Percentiles rank a stretch among this genome's conserved stretches.
Conservation (phyloP, 176 grass and related monocot species). For the Lolium multiflorum region DNA sequence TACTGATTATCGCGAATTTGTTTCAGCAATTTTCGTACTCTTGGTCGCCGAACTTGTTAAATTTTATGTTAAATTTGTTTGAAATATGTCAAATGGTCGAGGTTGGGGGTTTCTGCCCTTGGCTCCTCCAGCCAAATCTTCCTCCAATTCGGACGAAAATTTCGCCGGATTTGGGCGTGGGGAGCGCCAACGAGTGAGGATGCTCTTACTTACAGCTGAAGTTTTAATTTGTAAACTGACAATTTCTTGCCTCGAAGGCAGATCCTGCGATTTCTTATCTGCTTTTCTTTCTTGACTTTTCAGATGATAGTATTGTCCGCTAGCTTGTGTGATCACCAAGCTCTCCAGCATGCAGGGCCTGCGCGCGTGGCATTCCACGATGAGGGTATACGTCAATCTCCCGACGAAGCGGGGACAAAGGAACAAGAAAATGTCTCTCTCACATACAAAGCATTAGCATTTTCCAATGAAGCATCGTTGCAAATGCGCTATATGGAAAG, state of each 20-base stretch:
- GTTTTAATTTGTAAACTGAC: not conserved
- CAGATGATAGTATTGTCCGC: not conserved
- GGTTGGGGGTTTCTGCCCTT: no score
- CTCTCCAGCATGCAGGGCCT: not conserved
- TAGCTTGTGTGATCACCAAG: constrained; percentile 3
- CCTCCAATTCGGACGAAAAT: no score
- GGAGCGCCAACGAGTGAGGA: no score
- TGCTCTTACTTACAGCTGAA: constrained; percentile 8
- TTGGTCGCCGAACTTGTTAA: no score
- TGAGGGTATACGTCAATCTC: not conserved
- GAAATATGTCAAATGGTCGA: no score
- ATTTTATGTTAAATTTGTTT: no score
- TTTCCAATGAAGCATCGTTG: no score
- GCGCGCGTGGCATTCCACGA: not conserved
- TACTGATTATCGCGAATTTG: no score
- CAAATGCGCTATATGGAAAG: no score
- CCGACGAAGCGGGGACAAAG: not conserved
- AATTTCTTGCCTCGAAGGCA: not conserved
- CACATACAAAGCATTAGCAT: not conserved
- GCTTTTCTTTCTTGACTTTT: not conserved
- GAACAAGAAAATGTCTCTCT: not conserved
- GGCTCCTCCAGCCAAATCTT: no score
- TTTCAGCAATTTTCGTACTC: no score
- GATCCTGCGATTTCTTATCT: not conserved
- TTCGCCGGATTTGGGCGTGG: no score